Conservation (phyloP, 352 stramenopile genomes). For the Phytophthora quininea region DNA sequence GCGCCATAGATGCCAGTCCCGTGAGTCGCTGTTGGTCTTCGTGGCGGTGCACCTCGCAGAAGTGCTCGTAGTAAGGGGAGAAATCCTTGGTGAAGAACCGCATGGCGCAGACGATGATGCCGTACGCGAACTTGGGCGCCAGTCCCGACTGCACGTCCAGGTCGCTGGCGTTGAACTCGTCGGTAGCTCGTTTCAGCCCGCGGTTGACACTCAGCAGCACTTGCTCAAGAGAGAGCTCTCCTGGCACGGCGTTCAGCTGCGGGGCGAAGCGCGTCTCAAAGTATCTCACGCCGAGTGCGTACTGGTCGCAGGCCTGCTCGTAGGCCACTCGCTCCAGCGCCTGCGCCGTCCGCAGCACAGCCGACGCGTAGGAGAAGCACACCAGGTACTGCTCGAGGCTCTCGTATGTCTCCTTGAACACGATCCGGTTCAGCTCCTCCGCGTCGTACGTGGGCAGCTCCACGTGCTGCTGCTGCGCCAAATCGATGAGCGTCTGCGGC, state of each 20-base stretch:
- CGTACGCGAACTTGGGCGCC: slow-evolving; percentile 77
- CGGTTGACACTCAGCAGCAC: slow-evolving; percentile 74
- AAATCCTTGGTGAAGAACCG: slow-evolving; percentile 85
- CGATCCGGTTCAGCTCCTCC: slow-evolving; percentile 49
- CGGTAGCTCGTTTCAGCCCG: slow-evolving; percentile 62
- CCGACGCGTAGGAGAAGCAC: slow-evolving; percentile 80
- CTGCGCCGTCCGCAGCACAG: slow-evolving; percentile 60
- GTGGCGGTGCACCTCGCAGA: slow-evolving; percentile 79
- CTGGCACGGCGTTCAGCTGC: slow-evolving; percentile 74
- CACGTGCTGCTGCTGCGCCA: slow-evolving; percentile 75
- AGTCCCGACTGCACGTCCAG: slow-evolving; percentile 49
- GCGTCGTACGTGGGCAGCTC: slow-evolving; percentile 81
- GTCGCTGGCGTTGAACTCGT: slow-evolving; percentile 71
- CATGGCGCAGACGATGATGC: slow-evolving; percentile 92
- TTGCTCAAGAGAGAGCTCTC: slow-evolving; percentile 69
- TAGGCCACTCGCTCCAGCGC: slow-evolving; percentile 88
- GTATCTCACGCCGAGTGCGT: slow-evolving; percentile 78
- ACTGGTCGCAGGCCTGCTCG: slow-evolving; percentile 86
- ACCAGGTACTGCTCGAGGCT: slow-evolving; percentile 86
- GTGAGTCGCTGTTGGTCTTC: slow-evolving; percentile 81
- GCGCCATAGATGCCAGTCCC: slow-evolving; percentile 79
- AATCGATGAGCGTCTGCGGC: slow-evolving; percentile 81
- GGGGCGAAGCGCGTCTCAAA: slow-evolving; percentile 89
- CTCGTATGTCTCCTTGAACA: slow-evolving; percentile 87
- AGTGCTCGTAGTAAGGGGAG: slow-evolving; percentile 85